Base-by-base conservation (phyloP, 257 asterid genomes). In the Ajuga chamaepitys region DNA sequence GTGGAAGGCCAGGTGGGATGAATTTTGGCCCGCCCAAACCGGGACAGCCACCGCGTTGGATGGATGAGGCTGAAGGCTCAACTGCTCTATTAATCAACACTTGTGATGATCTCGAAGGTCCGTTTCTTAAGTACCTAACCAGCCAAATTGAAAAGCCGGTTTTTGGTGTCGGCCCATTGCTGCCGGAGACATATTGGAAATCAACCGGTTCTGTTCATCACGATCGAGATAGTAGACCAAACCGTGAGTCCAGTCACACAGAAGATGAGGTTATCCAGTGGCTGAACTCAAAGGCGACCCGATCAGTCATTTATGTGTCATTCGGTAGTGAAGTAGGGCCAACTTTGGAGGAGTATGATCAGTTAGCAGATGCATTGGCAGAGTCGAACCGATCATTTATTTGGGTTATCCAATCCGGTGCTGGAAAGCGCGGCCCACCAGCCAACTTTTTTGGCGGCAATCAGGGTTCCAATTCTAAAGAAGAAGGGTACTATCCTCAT, bases 241-340 rank as follows among this genome's bases (percentile, higher is more conserved):
- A 77, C 58, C 78, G 78, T 0, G 65, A 68, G 10, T 73, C 97
- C 1, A 85, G 83, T 26, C 84, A 78, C 51, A 74, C 91, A 0
- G 90, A 90, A 56, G 81, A 85, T 0, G 91, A 90, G 55, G 76
- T 88, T 7, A 64, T 80, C 56, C 70, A 75, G 4, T 90, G 96
- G 96, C 51, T 88, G 76, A 81, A 84, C 38, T 67, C 84, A 5
- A 88, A 87, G 70, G 72, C 86, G 1, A 13, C 16, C 4, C 34
- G 55, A 2, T 90, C 96, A 0, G 93, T 85, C 2, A 77, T 88
- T 13, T 90, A 90, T 30, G 77, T 88, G 22, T 75, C 97, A 4
- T 90, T 88, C 14, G 97, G 95, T 6, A 90, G 89, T 51, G 92
- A 85, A 64, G 88, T 88, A 3, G 80, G 87, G 0, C 96, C 95